These are phyloP conservation scores for Cordyceps javanica DNA, from an alignment of 2,329 filamentous ascomycete species.

Conservation along the genomic window DNA sequence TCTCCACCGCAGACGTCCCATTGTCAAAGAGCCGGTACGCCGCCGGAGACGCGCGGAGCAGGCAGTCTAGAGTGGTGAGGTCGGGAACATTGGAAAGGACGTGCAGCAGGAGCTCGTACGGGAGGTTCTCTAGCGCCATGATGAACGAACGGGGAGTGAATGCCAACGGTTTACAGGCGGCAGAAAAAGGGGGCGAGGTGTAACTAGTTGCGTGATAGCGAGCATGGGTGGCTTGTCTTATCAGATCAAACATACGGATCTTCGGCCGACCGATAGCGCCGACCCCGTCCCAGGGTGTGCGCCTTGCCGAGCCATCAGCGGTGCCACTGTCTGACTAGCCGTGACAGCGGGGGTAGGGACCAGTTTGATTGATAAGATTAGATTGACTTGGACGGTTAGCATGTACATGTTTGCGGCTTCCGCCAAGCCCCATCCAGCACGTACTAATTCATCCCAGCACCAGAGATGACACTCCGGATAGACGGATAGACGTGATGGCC, in stretches of 20 bases:
- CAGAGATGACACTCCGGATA: too few relatives aligned
- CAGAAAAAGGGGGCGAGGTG: not conserved
- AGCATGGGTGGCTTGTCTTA: not conserved
- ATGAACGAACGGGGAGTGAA: not conserved
- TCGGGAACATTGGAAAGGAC: not conserved
- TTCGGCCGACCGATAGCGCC: constrained; percentile 2
- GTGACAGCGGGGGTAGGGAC: not conserved
- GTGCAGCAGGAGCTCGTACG: constrained; percentile 6
- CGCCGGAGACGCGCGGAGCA: constrained; percentile 1
- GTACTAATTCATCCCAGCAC: too few relatives aligned
- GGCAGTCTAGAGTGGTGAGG: not conserved
- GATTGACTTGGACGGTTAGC: not conserved
- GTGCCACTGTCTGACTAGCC: not conserved
- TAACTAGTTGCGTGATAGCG: not conserved
- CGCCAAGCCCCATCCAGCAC: too few relatives aligned
- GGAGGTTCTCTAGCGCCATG: constrained; percentile 5
- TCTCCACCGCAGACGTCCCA: not conserved
- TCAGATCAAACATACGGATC: not conserved
- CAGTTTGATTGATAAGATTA: constrained; percentile 3
- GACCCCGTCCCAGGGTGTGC: not conserved
- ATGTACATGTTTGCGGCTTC: too few relatives aligned
- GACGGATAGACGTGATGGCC: too few relatives aligned
- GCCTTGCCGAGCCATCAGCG: constrained; percentile 13
- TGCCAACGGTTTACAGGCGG: not conserved
- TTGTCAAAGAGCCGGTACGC: constrained; percentile 2